Percentiles rank a stretch among this genome's conserved stretches.
Conservation (phyloP, 2,329 filamentous ascomycete genomes). For the Penicillium sclerotigenum region DNA sequence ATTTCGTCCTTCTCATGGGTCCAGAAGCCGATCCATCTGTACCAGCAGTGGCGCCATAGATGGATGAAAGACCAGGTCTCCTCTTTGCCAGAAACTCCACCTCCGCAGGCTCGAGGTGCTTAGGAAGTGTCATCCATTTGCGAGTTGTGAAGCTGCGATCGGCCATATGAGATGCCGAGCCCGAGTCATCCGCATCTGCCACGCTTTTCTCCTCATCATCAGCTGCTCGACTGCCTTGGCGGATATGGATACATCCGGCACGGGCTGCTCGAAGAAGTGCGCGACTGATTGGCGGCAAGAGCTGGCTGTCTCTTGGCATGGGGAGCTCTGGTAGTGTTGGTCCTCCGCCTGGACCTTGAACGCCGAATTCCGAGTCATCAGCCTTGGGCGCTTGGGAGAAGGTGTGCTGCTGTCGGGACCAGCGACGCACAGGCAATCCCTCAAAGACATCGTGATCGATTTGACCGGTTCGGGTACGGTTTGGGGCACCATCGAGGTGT, state of each 20-base stretch:
- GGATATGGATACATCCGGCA: slow-evolving; percentile 72
- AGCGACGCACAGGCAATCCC: slow-evolving; percentile 87
- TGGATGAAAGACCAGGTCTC: slow-evolving; percentile 56
- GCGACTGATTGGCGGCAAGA: slow-evolving; percentile 75
- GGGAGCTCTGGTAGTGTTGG: slow-evolving; percentile 65
- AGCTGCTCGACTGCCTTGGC: slow-evolving; percentile 50
- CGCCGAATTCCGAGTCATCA: slow-evolving; percentile 51
- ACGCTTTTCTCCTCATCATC: slow-evolving; percentile 38
- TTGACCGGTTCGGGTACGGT: slow-evolving; percentile 45
- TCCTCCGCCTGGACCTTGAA: slow-evolving; percentile 27
- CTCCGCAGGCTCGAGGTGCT: slow-evolving; percentile 57
- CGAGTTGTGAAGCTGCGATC: slow-evolving; percentile 54
- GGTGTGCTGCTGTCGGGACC: slow-evolving; percentile 69
- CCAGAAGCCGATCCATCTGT: slow-evolving; percentile 36
- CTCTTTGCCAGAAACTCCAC: slow-evolving; percentile 62
- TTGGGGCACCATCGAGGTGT: slow-evolving; percentile 49
- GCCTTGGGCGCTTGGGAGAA: slow-evolving; percentile 64
- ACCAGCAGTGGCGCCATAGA: slow-evolving; percentile 41
- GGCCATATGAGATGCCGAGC: slow-evolving; percentile 22
- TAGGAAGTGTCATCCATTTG: slow-evolving; percentile 58
- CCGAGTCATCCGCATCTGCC: slow-evolving; percentile 36
- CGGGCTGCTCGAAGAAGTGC: slow-evolving; percentile 78
- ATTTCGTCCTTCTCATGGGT: slow-evolving; percentile 74
- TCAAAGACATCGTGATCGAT: slow-evolving; percentile 64
- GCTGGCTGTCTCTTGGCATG: slow-evolving; percentile 81